Conservation (phyloP, 495 filamentous ascomycete genomes). For the Xylaria grammica region DNA sequence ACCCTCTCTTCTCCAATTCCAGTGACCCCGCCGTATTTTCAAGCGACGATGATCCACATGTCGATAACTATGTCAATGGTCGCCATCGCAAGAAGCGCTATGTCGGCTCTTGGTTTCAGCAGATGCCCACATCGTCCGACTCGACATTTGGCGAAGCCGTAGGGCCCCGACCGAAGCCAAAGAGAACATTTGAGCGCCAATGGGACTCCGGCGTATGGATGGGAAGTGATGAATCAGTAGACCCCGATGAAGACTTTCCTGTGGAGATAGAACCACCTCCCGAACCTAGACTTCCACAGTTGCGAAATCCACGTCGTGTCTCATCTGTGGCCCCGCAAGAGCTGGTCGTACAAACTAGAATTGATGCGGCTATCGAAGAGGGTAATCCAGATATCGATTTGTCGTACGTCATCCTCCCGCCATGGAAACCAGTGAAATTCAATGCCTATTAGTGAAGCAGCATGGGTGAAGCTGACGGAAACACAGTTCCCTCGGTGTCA, state of each 20-base stretch:
- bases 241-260: conserved; percentile 43
- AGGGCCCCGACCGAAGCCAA: conserved; percentile 40
- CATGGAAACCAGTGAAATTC: not conserved
- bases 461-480: conserved; percentile 15
- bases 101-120: conserved; percentile 74
- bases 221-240: conserved; percentile 63
- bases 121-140: conserved; percentile 52
- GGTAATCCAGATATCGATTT: conserved; percentile 68
- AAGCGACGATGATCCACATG: conserved; percentile 73
- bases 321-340: conserved; percentile 35
- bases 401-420: conserved; percentile 10
- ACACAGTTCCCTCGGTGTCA: conserved; percentile 41
- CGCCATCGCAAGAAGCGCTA: conserved; percentile 66
- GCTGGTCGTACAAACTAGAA: conserved; percentile 36
- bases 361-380: conserved; percentile 64
- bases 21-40: conserved; percentile 81
- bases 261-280: conserved; percentile 29
- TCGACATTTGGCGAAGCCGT: conserved; percentile 46
- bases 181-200: conserved; percentile 64
- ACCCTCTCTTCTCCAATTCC: conserved; percentile 48
- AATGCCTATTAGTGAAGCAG: not conserved
- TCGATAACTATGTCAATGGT: conserved; percentile 70
- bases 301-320: conserved; percentile 26
- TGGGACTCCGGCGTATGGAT: conserved; percentile 87
- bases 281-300: conserved; percentile 30